Evolutionary conservation across 768 basidiomycete species (phyloP), one percentile per base, ranked within the genome.

Genomic region (Psilocybe subaeruginosa): DNA sequence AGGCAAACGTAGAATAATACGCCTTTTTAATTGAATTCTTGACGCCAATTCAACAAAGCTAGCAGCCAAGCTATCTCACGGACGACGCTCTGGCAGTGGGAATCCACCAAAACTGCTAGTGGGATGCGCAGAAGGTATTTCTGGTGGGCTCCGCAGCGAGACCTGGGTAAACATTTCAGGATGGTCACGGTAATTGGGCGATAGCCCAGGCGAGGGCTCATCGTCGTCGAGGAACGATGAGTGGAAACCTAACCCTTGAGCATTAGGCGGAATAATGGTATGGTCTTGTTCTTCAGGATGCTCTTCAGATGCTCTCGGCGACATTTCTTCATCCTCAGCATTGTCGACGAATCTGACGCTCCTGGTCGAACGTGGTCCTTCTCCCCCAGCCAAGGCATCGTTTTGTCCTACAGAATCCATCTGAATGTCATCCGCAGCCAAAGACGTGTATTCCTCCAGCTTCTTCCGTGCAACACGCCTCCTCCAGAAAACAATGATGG

Each of bases 181-280:
- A 62, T 88, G 83, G 63, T 92, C 90, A n/a, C 74, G 73, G 67
- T 82, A 82, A 61, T 67, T 71, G 16, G 74, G 68, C 35, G 74
- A 71, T n/a, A 74, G 65, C 23, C 66, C 72, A 23, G 73, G 74
- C 16, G 76, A 76, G 8, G 75, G 73, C 14, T 89, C 89, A 60
- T 92, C 92, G 70, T 95, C 94, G 23, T 92, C 92, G 68, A 94
- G 76, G 77, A 93, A 93, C 31, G 85, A 90, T 45, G 91, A 85
- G 72, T 95, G 91, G 73, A 89, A 89, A 4, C 81, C 84, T 3
- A 85, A 66, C 0, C 77, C 79, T 17, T 74, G 75, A 39, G 70
- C 77, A 39, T 73, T 67, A n/a, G 69, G 68, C 31, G 65, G 68
- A 35, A 65, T 59, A 31, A 63, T 56, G 49, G 62, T 52, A 49